Evolutionary conservation across 2,329 filamentous ascomycete genomes (phyloP).

Genomic region (Fusarium caatingaense): DNA sequence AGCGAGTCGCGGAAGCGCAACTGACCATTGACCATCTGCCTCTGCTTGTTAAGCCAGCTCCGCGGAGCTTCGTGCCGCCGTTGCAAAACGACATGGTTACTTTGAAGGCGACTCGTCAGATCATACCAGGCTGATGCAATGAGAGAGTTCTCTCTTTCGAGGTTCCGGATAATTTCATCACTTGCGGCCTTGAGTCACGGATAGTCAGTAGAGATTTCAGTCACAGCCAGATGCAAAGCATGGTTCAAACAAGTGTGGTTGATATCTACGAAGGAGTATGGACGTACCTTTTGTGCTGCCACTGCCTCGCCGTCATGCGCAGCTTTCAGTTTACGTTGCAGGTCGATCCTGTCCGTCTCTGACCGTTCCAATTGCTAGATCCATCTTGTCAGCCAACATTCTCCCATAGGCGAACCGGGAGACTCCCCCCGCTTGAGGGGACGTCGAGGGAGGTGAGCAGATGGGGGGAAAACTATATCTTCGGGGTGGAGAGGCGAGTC

Average conservation of each 20-base stretch:
- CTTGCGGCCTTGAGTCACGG: constrained; percentile 56
- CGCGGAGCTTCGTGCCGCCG: constrained; percentile 78
- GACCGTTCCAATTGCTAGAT: constrained; percentile 68
- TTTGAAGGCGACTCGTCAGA: constrained; percentile 80
- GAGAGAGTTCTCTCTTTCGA: constrained; percentile 81
- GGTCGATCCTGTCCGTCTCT: constrained; percentile 66
- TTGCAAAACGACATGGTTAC: constrained; percentile 83
- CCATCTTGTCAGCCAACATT: constrained; percentile 28
- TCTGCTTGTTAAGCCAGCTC: constrained; percentile 88
- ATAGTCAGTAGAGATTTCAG: constrained; percentile 27
- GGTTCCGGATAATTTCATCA: constrained; percentile 71
- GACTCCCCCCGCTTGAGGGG: constrained; percentile 7
- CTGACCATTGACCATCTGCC: constrained; percentile 74
- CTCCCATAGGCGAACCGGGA: neutral
- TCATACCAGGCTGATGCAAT: constrained; percentile 91
- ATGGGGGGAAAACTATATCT: neutral
- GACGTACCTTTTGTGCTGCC: constrained; percentile 65
- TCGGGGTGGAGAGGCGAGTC: neutral
- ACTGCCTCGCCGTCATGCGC: constrained; percentile 62
- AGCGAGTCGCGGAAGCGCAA: constrained; percentile 57
- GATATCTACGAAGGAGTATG: constrained; percentile 4
- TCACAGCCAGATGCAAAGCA: neutral
- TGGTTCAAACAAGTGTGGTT: neutral
- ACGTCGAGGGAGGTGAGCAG: constrained; percentile 3
- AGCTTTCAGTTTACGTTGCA: constrained; percentile 66